Evolutionary conservation across 2,329 filamentous ascomycete genomes (phyloP), one percentile per base, ranked within the genome.

Genomic region (Akanthomyces muscarius): DNA sequence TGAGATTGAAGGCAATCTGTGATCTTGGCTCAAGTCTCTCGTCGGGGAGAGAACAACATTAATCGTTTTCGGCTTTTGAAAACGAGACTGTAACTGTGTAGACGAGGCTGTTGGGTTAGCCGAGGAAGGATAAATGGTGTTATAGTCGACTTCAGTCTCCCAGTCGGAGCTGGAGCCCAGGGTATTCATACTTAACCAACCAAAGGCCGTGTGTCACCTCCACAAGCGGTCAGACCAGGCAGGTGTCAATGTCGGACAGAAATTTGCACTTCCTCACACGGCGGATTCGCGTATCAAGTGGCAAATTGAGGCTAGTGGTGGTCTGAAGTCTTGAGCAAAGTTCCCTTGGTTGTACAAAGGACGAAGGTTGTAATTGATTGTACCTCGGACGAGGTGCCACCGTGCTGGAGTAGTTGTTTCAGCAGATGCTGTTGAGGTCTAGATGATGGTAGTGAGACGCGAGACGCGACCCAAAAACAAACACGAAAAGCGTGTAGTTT

Each of bases 401-500:
- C 6, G 28, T 25, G 41, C 7, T 33, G 13, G 23, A 16, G 23
- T 14, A 30, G 13, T 16, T 18, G 51, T 55, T 62, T 33, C 11
- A 23, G 51, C 33, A 61, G 25, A 55, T 4, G 11, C 18, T 18
- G 7, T n/a, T 33, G 28, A 48, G 8, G 41, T 13, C 8, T 38
- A 8, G 36, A 53, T 2, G n/a, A 36, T 61, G 58, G 28, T 10
- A 62, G 51, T 18, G 28, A 50, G 30, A n/a, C 41, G 59, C 51
- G 59, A 48, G 41, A 55, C 60, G 60, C 60, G 60, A n/a, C 47
- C 14, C 30, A 62, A 62, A 2, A 62, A 62, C 33, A 62, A 55
- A 62, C 60, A 50, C 60, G 42, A 62, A 55, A 38, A 21, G 16
- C 23, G 51, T 48, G 59, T 21, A n/a, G 5, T 48, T 42, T 33